Evolutionary conservation across 495 filamentous ascomycete genomes (phyloP), one percentile per base, ranked within the genome.

Genomic region (Penicillium canariense): DNA sequence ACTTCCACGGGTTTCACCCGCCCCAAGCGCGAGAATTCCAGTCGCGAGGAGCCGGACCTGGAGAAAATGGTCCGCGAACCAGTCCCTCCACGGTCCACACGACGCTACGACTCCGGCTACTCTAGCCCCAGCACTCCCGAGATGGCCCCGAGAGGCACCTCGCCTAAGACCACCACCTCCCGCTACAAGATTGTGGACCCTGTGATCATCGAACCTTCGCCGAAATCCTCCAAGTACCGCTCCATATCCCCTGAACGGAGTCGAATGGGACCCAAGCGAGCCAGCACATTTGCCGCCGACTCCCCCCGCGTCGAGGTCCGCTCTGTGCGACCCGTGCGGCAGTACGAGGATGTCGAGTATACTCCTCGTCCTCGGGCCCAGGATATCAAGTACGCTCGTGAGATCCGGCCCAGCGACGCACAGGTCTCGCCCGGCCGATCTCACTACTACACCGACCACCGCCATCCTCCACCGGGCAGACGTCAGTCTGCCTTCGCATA

Each of bases 51-150:
- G 5, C 50, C 56, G 1, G 28, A 31, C 10, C 62, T 71, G 30
- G 31, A 59, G 18, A 42, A 58, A 18, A 71, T 68, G 68, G 59
- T 52, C 18, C 58, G 55, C 17, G 52, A 62, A 18, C 38, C 59
- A 7, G 32, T 59, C 14, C 63, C 69, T 9, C 34, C 56, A 25
- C 73, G 74, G 5, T 52, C 75, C 15, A 67, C 75, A 5, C 76
- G 68, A 48, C 54, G 67, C 47, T 61, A 74, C 23, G 78, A 81
- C 38, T 79, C 77, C 4, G 74, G 74, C 10, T 76, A 78, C 50
- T 77, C 72, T 10, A 78, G 74, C 50, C 69, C 76, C 34, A 66
- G 64, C 30, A 76, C 73, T 0, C 68, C 76, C 11, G 74, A 77
- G 22, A 68, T 71, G 51, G 45, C 55, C 12, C 52, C 61, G 7